phyloP scores from a whole-genome alignment of 2,329 filamentous ascomycete species.

The Elsinoe perseae region DNA sequence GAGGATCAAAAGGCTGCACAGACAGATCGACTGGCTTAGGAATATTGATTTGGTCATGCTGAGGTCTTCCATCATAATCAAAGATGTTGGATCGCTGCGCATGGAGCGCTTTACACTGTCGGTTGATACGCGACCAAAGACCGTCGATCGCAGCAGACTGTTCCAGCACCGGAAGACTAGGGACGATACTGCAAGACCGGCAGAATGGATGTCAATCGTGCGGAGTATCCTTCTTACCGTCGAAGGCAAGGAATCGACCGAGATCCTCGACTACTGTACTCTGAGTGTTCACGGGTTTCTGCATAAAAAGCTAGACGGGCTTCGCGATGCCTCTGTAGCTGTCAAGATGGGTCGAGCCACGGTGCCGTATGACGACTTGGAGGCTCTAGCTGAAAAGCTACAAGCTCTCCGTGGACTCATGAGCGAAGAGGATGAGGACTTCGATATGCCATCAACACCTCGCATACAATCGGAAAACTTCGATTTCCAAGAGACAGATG shows the following conservation, averaged over 20 bases:
- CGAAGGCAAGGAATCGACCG: constrained; percentile 73
- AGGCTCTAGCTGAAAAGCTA: constrained; percentile 52
- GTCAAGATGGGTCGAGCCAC: constrained; percentile 87
- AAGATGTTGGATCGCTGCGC: constrained; percentile 76
- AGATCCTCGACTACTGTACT: constrained; percentile 79
- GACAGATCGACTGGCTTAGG: constrained; percentile 78
- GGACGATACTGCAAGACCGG: constrained; percentile 59
- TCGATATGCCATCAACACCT: constrained; percentile 5
- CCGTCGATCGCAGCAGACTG: constrained; percentile 80
- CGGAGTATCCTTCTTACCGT: constrained; percentile 84
- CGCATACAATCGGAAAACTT: constrained; percentile 19
- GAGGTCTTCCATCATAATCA: constrained; percentile 67
- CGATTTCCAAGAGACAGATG: constrained; percentile 48
- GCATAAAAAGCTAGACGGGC: constrained; percentile 73
- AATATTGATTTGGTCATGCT: constrained; percentile 83
- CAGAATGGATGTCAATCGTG: constrained; percentile 86
- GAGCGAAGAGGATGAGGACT: constrained; percentile 16
- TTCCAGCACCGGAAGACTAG: constrained; percentile 70
- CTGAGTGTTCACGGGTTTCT: constrained; percentile 88
- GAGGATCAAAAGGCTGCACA: constrained; percentile 74
- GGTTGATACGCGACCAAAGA: constrained; percentile 85
- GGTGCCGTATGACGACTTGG: constrained; percentile 81
- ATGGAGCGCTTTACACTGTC: constrained; percentile 76
- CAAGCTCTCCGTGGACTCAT: constrained; percentile 37
- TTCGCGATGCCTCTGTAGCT: constrained; percentile 82